Evolutionary conservation across 768 basidiomycete species (phyloP), one percentile per base, ranked within the genome.

Genomic region (Xerocomellus intermedius): DNA sequence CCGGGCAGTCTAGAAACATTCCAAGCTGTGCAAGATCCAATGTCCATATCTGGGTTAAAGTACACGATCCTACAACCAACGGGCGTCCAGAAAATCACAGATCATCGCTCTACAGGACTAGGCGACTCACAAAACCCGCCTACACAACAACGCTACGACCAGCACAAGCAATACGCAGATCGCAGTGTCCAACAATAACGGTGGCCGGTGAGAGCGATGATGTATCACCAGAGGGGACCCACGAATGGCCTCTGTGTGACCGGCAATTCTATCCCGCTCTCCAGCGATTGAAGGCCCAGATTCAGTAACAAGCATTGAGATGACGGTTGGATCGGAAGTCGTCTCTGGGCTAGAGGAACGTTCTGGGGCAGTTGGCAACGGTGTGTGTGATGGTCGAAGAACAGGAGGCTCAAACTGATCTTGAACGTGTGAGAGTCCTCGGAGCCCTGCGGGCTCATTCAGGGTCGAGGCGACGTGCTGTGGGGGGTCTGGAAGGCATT

Each of bases 161-260:
- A 91, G 70, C 14, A 86, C 84, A 10, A 91, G 73, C 21, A 89
- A 74, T 45, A 91, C 76, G 67, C 86, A 85, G 56, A 92, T 91
- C 28, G 84, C 83, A 12, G 82, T 82, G 69, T 91, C 90, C 32
- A 92, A 74, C 22, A 89, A 69, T 24, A 89, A 65, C 22, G 87
- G 87, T 22, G 87, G 83, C 43, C 69, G 68, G 46, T 58, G 63
- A 37, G 60, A 62, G 54, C 60, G 64, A 60, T 47, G 62, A 26
- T 45, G 65, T 35, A 47, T 26, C 39, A 54, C 9, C 17, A 52
- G 51, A 24, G 48, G 21, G 57, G 60, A 61, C 54, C 59, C 67
- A 57, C 56, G 60, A 60, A 50, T 51, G 49, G 60, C 21, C 42
- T 57, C 68, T 35, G 48, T n/a, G 32, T 8, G 55, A 48, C 28